Base-by-base conservation (phyloP, 495 filamentous ascomycete species). In the Penicillium goetzii region DNA sequence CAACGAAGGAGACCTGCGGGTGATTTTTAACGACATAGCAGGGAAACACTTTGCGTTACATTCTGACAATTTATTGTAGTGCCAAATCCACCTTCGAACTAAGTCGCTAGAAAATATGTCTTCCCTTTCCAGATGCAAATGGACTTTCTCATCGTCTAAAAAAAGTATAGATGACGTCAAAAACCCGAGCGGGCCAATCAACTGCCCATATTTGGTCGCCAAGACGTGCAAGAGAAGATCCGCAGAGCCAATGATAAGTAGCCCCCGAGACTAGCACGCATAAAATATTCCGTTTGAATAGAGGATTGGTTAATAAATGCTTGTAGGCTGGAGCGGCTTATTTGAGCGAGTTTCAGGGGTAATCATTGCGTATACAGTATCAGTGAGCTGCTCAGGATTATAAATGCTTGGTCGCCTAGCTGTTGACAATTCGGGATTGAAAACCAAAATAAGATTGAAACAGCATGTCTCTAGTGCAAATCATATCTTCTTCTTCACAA, bases 401-500 rank as follows among this genome's bases (percentile, higher is more conserved):
- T 7, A 10, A 11, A 21, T 0, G 21, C 40, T 8, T 5, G 4
- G 36, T 40, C 36, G 9, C 43, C 4, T 4, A 25, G 21, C 43
- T 14, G 14, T n/a, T 23, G 21, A 17, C 11, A 8, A 1, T 47
- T 47, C 10, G 19, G 3, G 43, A 21, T 7, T 23, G 43, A 25
- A 14, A 30, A 51, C 15, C 14, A 15, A 28, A 51, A 4, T 51
- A 3, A 28, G 14, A 51, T 51, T 30, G 26, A n/a, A 50, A 17
- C 2, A 30, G 4, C 30, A 33, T 21, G 11, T 21, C 34, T 23
- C 32, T 10, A 23, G 26, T 12, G 3, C 32, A 17, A 21, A 36
- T 55, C 17, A 55, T 1, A 55, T 3, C 30, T 56, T 61, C 45
- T 67, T 67, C 45, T 66, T 66, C 8, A 67, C 52, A 49, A 63